Percentiles rank a stretch among this genome's conserved stretches.
phyloP scores from a whole-genome alignment of 2,329 filamentous ascomycete species.

The Bimuria novae-zelandiae region DNA sequence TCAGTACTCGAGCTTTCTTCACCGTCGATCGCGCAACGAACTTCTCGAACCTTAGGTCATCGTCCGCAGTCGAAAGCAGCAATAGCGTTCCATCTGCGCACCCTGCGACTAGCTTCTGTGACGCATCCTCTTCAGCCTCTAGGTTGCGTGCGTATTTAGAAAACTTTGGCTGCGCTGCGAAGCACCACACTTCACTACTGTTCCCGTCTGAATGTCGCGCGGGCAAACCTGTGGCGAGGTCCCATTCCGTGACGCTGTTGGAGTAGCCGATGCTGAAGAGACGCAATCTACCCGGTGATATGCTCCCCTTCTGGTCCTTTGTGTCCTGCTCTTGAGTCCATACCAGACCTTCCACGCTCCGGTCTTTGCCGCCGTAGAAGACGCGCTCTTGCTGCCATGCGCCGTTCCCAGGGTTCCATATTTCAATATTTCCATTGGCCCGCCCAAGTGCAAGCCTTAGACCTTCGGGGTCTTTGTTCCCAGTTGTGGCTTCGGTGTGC shows the following conservation, averaged over 20 bases:
- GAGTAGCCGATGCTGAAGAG: constrained; percentile 97
- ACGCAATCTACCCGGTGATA: constrained; percentile 72
- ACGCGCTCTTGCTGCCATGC: constrained; percentile 89
- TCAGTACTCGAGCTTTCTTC: constrained; percentile 87
- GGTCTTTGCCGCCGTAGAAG: constrained; percentile 79
- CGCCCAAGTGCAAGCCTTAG: constrained; percentile 86
- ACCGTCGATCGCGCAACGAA: constrained; percentile 76
- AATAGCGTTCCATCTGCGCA: constrained; percentile 91
- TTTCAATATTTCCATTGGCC: constrained; percentile 94
- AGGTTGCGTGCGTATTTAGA: constrained; percentile 36
- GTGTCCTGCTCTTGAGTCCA: constrained; percentile 90
- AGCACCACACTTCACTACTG: constrained; percentile 95
- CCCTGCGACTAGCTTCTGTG: constrained; percentile 75
- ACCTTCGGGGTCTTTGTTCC: constrained; percentile 56
- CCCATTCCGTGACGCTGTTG: constrained; percentile 92
- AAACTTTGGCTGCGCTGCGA: constrained; percentile 79
- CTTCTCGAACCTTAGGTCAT: constrained; percentile 78
- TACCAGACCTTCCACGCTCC: constrained; percentile 85
- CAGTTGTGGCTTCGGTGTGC: constrained; percentile 57
- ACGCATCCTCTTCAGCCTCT: constrained; percentile 27
- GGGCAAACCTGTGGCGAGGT: constrained; percentile 77
- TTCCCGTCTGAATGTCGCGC: constrained; percentile 86
- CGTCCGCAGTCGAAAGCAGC: constrained; percentile 82
- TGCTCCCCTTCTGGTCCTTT: constrained; percentile 62
- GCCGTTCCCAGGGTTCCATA: constrained; percentile 88